Percentiles rank a stretch among this genome's conserved stretches.
Evolutionary conservation across 108 stramenopile genomes (phyloP).

Genomic region (Cyclotella atomus): DNA sequence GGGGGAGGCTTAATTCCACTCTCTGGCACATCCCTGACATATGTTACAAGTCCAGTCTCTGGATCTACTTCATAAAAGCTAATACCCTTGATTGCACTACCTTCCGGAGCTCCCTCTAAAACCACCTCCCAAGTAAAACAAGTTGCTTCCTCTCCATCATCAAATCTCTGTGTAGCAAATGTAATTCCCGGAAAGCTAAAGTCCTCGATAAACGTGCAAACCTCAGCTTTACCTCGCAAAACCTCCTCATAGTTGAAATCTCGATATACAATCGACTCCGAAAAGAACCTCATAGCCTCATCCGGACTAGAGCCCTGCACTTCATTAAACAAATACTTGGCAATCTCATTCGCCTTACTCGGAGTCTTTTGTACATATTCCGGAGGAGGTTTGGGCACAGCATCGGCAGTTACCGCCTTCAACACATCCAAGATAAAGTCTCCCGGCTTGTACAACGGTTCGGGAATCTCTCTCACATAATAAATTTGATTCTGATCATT

Average conservation of each 20-base stretch:
- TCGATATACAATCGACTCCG: slow-evolving; percentile 62
- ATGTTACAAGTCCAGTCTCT: slow-evolving; percentile 54
- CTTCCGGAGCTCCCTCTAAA: slow-evolving; percentile 59
- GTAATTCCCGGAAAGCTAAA: slow-evolving; percentile 82
- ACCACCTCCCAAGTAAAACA: slow-evolving; percentile 85
- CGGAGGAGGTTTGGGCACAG: slow-evolving; percentile 52
- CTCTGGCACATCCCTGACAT: slow-evolving; percentile 81
- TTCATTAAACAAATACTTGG: slow-evolving; percentile 72
- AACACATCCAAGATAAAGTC: slow-evolving; percentile 71
- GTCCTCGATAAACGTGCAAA: slow-evolving; percentile 72
- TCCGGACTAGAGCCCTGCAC: slow-evolving; percentile 68
- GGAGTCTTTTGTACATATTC: slow-evolving; percentile 54
- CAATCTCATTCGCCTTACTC: slow-evolving; percentile 66
- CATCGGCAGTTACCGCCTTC: slow-evolving; percentile 67
- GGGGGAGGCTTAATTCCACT: slow-evolving; percentile 76
- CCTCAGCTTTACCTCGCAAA: slow-evolving; percentile 56
- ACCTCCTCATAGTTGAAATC: slow-evolving; percentile 81
- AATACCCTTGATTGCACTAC: slow-evolving; percentile 72
- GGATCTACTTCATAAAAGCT: slow-evolving; percentile 81
- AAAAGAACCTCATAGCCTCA: slow-evolving; percentile 71
- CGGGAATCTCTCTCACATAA: slow-evolving; percentile 78
- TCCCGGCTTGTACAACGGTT: slow-evolving; percentile 80
- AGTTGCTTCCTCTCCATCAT: slow-evolving; percentile 66
- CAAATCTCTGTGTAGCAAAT: slow-evolving; percentile 65
- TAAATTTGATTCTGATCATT: slow-evolving; percentile 65